Evolutionary conservation across 495 filamentous ascomycete species (phyloP), one percentile per base, ranked within the genome.

Genomic region (Pseudotulostoma volvatum): DNA sequence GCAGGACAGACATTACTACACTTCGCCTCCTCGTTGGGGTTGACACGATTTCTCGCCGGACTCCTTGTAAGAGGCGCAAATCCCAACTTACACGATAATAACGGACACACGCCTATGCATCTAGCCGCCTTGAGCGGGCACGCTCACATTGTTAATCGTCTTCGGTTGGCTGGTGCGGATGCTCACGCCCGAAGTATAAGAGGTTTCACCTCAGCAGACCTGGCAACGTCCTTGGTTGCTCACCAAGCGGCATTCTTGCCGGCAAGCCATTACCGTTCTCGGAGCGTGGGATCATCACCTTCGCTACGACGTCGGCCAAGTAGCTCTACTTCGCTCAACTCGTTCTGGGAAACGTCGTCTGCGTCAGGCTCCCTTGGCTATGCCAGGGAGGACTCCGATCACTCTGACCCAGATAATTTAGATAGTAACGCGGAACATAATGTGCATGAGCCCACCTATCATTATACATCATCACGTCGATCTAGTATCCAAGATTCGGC

Each of bases 1-100:
- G 77, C 71, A 5, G 84, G 84, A 1, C 81, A 90, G 45, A 82
- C 77, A 15, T 78, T 93, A 64, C 66, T 93, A 44, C 84, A 92
- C 55, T 63, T 86, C 38, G 83, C 82, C 2, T 81, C 75, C 39
- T 79, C 78, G 16, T 55, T 87, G 37, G 84, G 84, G 11, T 67
- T 84, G 41, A 70, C 73, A 34, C 74, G 81, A 11, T 77, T 93
- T 44, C 79, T 79, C 37, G 81, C 81, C n/a, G 81, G 74, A 15
- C 72, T 93, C 13, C 57, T 93, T 11, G 79, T 78, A 9, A 74
- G 81, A 45, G 82, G 83, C n/a, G 84, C 82, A 5, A 78, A 76
- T 44, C 74, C 79, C 1, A 75, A 88, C 45, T 54, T 74, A 15
- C 70, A 76, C 42, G 85, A 93, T 52, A 79, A 75, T 40, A 79